Evolutionary conservation across 1,284 basidiomycete genomes (phyloP), one percentile per base, ranked within the genome.

Genomic region (Microbotryum saponariae): DNA sequence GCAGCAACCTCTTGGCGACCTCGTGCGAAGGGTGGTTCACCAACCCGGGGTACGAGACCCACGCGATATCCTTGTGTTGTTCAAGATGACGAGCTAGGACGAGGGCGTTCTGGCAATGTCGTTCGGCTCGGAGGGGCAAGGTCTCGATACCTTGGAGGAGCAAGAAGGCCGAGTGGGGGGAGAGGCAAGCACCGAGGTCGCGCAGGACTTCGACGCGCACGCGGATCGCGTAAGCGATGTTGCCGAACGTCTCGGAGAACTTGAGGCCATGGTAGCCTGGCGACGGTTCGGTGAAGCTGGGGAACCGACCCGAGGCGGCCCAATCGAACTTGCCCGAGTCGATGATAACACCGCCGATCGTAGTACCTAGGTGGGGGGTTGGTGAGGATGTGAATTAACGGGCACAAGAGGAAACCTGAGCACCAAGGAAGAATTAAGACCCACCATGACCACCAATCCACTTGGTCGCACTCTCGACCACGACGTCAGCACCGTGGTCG

Each of bases 251-350:
- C 67, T 92, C 74, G 65, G 68, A 71, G 68, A 73, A 75, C 61
- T 71, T 70, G 42, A 76, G 64, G 50, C 89, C 91, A 73, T 92
- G 89, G 75, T 92, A 92, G 4, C 88, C 88, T 71, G 88, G 87
- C 5, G 85, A 79, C 0, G 89, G 89, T 71, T 85, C 81, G 9
- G 87, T 90, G 78, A 93, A 89, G 20, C 82, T 82, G 2, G 88
- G 87, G 81, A 90, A 92, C 71, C 83, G 84, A 53, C 84, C 85
- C 9, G 84, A 86, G 58, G 77, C 79, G 16, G 81, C 77, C 90
- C 90, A 94, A 79, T 93, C 84, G 71, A 92, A 92, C 70, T 87
- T 91, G 58, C 89, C 89, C 27, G 83, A 82, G 74, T 91, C 89
- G 58, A 92, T 74, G 64, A 93, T 79, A 23, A 91, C 84, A 62